Percentiles rank a stretch among this genome's conserved stretches.
Evolutionary conservation across 768 basidiomycete species (phyloP).

Genomic region (Amanita muscaria): DNA sequence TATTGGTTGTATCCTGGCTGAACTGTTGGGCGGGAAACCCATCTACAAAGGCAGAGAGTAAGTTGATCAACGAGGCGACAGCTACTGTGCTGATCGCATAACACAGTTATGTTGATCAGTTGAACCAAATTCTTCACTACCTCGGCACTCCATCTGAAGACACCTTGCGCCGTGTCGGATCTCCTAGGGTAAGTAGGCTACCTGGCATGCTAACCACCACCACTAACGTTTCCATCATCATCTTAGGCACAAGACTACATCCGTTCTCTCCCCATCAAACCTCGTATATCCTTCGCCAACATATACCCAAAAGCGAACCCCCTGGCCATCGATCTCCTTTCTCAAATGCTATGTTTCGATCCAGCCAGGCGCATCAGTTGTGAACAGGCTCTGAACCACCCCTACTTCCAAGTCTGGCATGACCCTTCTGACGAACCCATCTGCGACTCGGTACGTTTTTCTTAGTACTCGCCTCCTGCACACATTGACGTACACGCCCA

Average conservation of each 20-base stretch:
- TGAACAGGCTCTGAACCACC: constrained; percentile 90
- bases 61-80: constrained; percentile 20
- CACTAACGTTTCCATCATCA: constrained; percentile 3
- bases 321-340: constrained; percentile 85
- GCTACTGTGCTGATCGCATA: not conserved
- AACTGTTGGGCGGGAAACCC: constrained; percentile 87
- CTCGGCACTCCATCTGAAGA: constrained; percentile 98
- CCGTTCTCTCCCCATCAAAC: constrained; percentile 94
- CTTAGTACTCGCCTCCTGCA: not conserved
- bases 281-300: constrained; percentile 83
- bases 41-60: constrained; percentile 97
- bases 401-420: constrained; percentile 95
- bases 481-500: constrained; percentile 6
- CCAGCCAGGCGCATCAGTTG: constrained; percentile 95
- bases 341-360: constrained; percentile 90
- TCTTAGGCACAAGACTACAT: constrained; percentile 93
- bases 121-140: constrained; percentile 96
- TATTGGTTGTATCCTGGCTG: constrained; percentile 91
- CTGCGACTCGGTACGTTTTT: constrained; percentile 62
- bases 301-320: constrained; percentile 94
- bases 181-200: constrained; percentile 74
- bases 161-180: constrained; percentile 91
- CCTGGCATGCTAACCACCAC: constrained; percentile 1
- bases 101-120: constrained; percentile 88
- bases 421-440: constrained; percentile 91